phyloP scores from a whole-genome alignment of 2,329 filamentous ascomycete species.

The Paraphoma sp. region DNA sequence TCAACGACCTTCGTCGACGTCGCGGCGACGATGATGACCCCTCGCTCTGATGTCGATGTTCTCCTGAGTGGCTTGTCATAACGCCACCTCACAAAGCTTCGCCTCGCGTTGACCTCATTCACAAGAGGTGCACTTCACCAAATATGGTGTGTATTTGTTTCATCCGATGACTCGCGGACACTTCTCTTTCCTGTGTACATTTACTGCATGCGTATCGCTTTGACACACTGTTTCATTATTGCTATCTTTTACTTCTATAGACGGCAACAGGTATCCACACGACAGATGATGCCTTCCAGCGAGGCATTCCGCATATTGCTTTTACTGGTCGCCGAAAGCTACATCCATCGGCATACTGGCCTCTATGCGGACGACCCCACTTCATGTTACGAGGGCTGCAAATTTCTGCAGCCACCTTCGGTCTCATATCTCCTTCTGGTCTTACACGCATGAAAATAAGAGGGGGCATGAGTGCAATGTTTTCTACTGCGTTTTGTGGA shows the following conservation, averaged over 20 bases:
- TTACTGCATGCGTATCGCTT: constrained; percentile 27
- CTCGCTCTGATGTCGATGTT: constrained; percentile 11
- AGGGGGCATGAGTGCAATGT: constrained; percentile 10
- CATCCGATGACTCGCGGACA: constrained; percentile 4
- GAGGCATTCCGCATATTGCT: constrained; percentile 15
- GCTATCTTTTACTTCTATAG: constrained; percentile 18
- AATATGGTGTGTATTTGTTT: neutral
- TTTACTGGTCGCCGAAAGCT: neutral
- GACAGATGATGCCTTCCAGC: constrained; percentile 1
- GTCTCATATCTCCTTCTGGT: constrained; percentile 17
- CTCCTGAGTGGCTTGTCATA: constrained; percentile 18
- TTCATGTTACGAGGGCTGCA: constrained; percentile 6
- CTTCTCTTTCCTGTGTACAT: constrained; percentile 35
- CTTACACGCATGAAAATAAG: constrained; percentile 23
- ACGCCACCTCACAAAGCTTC: constrained; percentile 18
- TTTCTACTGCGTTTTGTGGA: constrained; percentile 1
- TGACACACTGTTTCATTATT: constrained; percentile 12
- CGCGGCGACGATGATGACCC: constrained; percentile 41
- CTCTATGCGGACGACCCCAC: constrained; percentile 8
- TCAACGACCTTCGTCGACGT: constrained; percentile 38
- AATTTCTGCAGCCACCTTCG: constrained; percentile 23
- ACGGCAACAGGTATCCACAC: constrained; percentile 15
- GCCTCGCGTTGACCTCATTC: constrained; percentile 20
- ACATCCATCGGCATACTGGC: constrained; percentile 8
- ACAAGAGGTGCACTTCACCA: constrained; percentile 7